Base-by-base conservation (phyloP, 345 rosid species). In the Ricinus communis region DNA sequence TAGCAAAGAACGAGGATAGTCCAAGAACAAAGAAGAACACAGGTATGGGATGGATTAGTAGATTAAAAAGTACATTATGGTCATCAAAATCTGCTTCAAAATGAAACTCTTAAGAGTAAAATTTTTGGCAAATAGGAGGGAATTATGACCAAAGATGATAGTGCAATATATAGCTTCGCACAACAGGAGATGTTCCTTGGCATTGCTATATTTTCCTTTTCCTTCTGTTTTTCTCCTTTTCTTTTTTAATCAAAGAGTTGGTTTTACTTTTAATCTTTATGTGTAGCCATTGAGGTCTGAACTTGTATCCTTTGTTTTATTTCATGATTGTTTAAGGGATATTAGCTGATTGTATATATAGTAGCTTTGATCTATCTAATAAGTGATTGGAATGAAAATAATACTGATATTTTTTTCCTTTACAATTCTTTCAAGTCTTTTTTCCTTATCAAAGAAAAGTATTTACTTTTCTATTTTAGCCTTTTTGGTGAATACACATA, bases 61-160 rank as follows among this genome's bases (percentile, higher is more conserved):
- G 93, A 50, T 63, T 93, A 19, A 93, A 85, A 79, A 77, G 56
- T 3, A 85, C 81, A 25, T 86, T 93, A 31, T 66, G 84, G 76
- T 61, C 71, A 47, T 72, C 88, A 5, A 91, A 76, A 74, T 76
- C 80, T 65, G 70, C 68, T 60, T 47, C 80, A 0, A 77, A 76
- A 77, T 70, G 69, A 8, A 50, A 63, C 13, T 22, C 69, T n/a
- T 18, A 45, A 47, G 10, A 69, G 69, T 18, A 46, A 69, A 43
- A 8, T n/a, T 52, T 62, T 66, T 8, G 49, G 66, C 8, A 69
- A 61, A 21, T 76, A 36, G 30, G 65, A 60, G 25, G 74, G 41
- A 28, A 47, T 50, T 50, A 38, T 30, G 14, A 5, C 14, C 40
- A 40, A 47, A 2, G 50, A 64, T 47, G 61, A 22, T 24, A 12